Evolutionary conservation across 1,284 basidiomycete genomes (phyloP), one percentile per base, ranked within the genome.

Genomic region (Trichosporon sp.): DNA sequence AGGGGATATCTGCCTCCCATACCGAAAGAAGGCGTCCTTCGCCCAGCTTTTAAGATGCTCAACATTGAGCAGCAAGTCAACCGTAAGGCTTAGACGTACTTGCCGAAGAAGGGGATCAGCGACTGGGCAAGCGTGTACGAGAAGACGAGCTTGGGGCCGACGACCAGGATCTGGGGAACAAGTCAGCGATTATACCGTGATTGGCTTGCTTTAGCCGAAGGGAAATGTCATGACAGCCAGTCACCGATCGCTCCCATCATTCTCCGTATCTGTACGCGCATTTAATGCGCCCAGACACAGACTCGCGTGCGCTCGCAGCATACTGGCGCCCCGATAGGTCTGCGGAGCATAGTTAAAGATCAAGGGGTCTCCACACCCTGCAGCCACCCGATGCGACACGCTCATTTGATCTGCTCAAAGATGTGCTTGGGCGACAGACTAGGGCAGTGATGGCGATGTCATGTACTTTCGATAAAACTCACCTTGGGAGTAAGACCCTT

Each of bases 91-190:
- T 68, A 68, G 62, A 78, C 89, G 79, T 92, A 94, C 80, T 94
- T 88, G 61, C 89, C 88, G 80, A 96, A 97, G 78, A 89, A 84
- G 52, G 95, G 95, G 82, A 99, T 98, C 77, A 99, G 84, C 23
- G 89, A 90, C 82, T 99, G 95, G 5, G 95, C 95, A 9, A 98
- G 86, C 27, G 95, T 99, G 83, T 96, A 98, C 72, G 91, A 94
- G 85, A 98, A 98, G 70, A 99, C 92, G 44, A 99, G 86, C 83
- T 99, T 98, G 64, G 95, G 95, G 60, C 95, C 95, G 32, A 98
- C 95, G 65, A 98, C 94, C 37, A 98, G 85, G 72, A 98, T 91
- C 91, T 92, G 74, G 59, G 46, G 31, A 32, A 21, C 21, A 27
- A 64, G 56, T 65, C 56, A 63, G 33, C 37, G 29, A 21, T 32